These are phyloP conservation scores for Nigrograna mackinnonii DNA, from an alignment of 2,329 filamentous ascomycete species.

Conservation along the genomic window DNA sequence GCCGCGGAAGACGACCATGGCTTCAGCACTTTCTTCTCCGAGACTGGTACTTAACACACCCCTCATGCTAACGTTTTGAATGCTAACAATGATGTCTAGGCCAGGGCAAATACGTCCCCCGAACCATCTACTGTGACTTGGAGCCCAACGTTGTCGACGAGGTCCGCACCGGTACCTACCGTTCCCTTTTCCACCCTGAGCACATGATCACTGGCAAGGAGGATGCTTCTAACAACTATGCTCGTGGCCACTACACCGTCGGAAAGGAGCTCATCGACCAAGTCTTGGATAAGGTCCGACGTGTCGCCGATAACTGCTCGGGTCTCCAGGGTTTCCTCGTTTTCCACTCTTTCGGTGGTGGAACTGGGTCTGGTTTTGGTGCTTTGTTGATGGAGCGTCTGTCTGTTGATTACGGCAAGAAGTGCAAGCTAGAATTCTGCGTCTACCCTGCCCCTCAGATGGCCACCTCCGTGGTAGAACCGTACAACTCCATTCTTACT, in stretches of 20 bases:
- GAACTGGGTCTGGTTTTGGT: conserved; percentile 98
- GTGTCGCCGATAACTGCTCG: conserved; percentile 93
- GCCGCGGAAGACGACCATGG: conserved; percentile 89
- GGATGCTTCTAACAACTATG: conserved; percentile 99
- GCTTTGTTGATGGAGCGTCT: conserved; percentile 98
- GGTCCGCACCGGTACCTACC: conserved; percentile 96
- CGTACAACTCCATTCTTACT: conserved; percentile 99
- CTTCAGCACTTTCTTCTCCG: conserved; percentile 99
- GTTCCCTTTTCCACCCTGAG: conserved; percentile 96
- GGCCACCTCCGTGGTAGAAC: conserved; percentile 96
- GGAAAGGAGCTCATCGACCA: conserved; percentile 99
- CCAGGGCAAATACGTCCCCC: conserved; percentile 97
- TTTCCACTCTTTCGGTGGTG: conserved; percentile 99
- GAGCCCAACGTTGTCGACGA: conserved; percentile 99
- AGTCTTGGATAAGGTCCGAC: conserved; percentile 96
- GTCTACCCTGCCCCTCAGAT: conserved; percentile 98
- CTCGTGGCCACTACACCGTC: conserved; percentile 98
- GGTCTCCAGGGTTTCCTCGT: conserved; percentile 99
- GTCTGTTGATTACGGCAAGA: conserved; percentile 99
- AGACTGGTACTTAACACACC: conserved; percentile 80
- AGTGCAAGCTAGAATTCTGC: conserved; percentile 99
- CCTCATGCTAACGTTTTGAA: no score
- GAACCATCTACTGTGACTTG: conserved; percentile 99
- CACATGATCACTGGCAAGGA: conserved; percentile 99
- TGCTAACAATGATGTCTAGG: no score